phyloP scores from a whole-genome alignment of 768 basidiomycete species.

The Boletus edulis region DNA sequence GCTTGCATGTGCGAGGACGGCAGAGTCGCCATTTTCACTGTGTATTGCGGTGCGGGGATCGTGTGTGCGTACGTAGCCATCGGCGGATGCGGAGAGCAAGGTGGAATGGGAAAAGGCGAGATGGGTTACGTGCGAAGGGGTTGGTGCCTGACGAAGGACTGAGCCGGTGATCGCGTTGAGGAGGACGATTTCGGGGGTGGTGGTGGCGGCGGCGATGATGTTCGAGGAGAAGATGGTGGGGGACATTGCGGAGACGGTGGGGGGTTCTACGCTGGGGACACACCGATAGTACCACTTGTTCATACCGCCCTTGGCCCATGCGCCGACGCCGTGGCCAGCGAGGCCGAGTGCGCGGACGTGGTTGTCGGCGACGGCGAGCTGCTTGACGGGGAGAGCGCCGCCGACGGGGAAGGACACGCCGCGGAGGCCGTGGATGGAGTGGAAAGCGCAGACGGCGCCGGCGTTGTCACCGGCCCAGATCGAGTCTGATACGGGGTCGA shows the following conservation, averaged over 20 bases:
- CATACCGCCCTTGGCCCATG: slow-evolving; percentile 81
- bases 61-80: slow-evolving; percentile 73
- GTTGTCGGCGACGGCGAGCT: slow-evolving; percentile 74
- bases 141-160: slow-evolving; percentile 53
- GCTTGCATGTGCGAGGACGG: slow-evolving; percentile 75
- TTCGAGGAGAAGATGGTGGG: slow-evolving; percentile 51
- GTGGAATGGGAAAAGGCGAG: slow-evolving; percentile 63
- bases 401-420: slow-evolving; percentile 77
- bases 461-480: slow-evolving; percentile 81
- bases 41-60: slow-evolving; percentile 61
- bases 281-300: slow-evolving; percentile 83
- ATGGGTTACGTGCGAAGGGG: slow-evolving; percentile 60
- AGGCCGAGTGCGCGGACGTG: slow-evolving; percentile 66
- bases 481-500: slow-evolving; percentile 89
- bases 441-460: slow-evolving; percentile 69
- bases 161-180: slow-evolving; percentile 74
- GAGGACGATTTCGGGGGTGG: slow-evolving; percentile 59
- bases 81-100: slow-evolving; percentile 66
- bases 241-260: slow-evolving; percentile 40
- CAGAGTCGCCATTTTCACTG: slow-evolving; percentile 47
- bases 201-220: slow-evolving; percentile 58
- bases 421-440: slow-evolving; percentile 58
- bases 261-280: slow-evolving; percentile 35
- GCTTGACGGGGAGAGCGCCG: slow-evolving; percentile 64
- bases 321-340: slow-evolving; percentile 65